phyloP scores from a whole-genome alignment of 768 basidiomycete genomes.

The Mycena albidolilacea region DNA sequence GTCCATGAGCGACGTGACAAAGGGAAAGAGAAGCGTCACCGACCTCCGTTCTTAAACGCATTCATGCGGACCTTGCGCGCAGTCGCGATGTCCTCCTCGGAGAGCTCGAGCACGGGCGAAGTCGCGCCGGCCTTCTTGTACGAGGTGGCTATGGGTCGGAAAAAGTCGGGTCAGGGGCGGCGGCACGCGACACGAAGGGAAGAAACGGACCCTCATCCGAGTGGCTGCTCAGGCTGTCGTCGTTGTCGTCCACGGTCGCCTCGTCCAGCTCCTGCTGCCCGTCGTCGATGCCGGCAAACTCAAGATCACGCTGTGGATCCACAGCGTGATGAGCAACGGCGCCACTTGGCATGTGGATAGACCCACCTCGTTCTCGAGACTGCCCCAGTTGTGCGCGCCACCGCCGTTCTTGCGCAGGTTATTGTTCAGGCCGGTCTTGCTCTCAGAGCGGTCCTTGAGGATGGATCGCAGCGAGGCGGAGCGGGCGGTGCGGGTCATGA shows the following conservation, averaged over 20 bases:
- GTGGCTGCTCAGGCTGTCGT: slow-evolving; percentile 32
- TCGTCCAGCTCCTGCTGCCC: slow-evolving; percentile 69
- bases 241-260: slow-evolving; percentile 64
- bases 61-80: slow-evolving; percentile 79
- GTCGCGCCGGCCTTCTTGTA: slow-evolving; percentile 20
- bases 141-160: neutral
- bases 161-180: neutral
- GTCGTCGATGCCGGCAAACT: slow-evolving; percentile 71
- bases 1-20: too few species aligned
- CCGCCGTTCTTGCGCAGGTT: slow-evolving; percentile 84
- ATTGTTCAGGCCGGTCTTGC: slow-evolving; percentile 82
- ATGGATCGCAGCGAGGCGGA: slow-evolving; percentile 80
- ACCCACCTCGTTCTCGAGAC: slow-evolving; percentile 67
- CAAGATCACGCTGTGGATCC: slow-evolving; percentile 58
- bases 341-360: neutral
- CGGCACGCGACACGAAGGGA: neutral
- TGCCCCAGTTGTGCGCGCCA: slow-evolving; percentile 91
- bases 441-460: slow-evolving; percentile 83
- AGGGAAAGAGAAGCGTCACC: slow-evolving; percentile 29
- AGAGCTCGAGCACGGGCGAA: slow-evolving; percentile 48
- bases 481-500: slow-evolving; percentile 88
- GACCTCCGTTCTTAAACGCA: slow-evolving; percentile 75
- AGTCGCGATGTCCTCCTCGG: slow-evolving; percentile 57
- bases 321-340: slow-evolving; percentile 4
- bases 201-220: slow-evolving; percentile 33